Evolutionary conservation across 176 grass and related monocot genomes (phyloP).

Genomic region (Carex parvula): DNA sequence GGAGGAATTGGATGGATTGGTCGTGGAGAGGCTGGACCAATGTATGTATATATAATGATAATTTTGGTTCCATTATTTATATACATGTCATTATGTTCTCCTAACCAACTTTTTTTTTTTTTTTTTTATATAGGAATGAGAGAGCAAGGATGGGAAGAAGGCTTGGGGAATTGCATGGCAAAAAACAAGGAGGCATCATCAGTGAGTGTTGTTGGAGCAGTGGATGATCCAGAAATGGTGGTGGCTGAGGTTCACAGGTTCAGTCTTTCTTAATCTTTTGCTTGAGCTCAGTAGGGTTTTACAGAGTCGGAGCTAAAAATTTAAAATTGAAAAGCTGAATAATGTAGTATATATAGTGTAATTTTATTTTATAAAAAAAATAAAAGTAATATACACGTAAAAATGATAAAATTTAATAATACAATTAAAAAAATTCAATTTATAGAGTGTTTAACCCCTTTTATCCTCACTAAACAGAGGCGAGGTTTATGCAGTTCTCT

Average conservation of each 20-base stretch:
- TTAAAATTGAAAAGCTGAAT: too few species aligned
- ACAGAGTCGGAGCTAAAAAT: too few species aligned
- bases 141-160: constrained; percentile 7
- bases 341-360: too few species aligned
- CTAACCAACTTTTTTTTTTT: background rate
- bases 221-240: constrained; percentile 22
- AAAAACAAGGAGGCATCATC: background rate
- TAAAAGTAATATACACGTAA: too few species aligned
- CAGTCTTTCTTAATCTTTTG: background rate
- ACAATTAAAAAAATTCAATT: too few species aligned
- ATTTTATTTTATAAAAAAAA: too few species aligned
- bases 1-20: background rate
- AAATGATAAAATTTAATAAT: too few species aligned
- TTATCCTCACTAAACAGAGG: too few species aligned
- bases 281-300: background rate
- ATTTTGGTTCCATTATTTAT: background rate
- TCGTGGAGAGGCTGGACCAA: constrained; percentile 2
- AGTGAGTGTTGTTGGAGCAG: constrained; percentile 7
- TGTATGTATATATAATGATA: background rate
- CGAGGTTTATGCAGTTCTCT: too few species aligned
- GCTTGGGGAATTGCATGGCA: constrained; percentile 6
- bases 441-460: too few species aligned
- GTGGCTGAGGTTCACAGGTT: constrained; percentile 29
- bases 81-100: background rate
- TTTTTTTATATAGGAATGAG: background rate